Evolutionary conservation across 2,329 filamentous ascomycete genomes (phyloP).

Genomic region (Penicillium brevicompactum): DNA sequence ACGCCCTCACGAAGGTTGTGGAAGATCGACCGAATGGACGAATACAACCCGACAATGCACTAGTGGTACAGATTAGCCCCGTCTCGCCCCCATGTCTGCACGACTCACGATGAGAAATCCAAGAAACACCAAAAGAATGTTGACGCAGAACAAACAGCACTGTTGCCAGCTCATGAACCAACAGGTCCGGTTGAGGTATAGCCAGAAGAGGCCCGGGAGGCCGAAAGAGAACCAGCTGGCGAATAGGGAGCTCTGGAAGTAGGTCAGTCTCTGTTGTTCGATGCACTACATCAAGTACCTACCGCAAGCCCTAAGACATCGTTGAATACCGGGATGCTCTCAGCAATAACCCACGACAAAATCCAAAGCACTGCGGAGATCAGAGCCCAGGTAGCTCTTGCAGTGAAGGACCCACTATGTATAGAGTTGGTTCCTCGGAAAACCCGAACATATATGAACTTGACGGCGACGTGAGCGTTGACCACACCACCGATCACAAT

Average conservation of each 20-base stretch:
- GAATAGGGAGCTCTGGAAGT: slow-evolving; percentile 53
- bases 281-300: slow-evolving; percentile 3
- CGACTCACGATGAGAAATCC: slow-evolving; percentile 16
- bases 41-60: slow-evolving; percentile 30
- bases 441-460: slow-evolving; percentile 63
- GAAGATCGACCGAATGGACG: slow-evolving; percentile 26
- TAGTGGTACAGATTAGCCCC: slow-evolving; percentile 8
- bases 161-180: slow-evolving; percentile 24
- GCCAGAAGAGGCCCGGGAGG: slow-evolving; percentile 32
- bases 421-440: slow-evolving; percentile 60
- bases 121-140: slow-evolving; percentile 14
- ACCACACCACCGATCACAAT: slow-evolving; percentile 70
- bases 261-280: slow-evolving; percentile 11
- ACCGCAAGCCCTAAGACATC: slow-evolving; percentile 62
- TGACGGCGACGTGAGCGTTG: slow-evolving; percentile 64
- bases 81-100: not conserved
- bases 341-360: slow-evolving; percentile 65
- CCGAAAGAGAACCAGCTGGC: slow-evolving; percentile 63
- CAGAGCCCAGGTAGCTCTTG: slow-evolving; percentile 57
- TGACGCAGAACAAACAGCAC: slow-evolving; percentile 18
- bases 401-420: slow-evolving; percentile 47
- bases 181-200: slow-evolving; percentile 28
- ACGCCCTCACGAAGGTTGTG: slow-evolving; percentile 14
- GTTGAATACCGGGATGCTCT: slow-evolving; percentile 68
- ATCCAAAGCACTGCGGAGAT: slow-evolving; percentile 59